phyloP scores from a whole-genome alignment of 2,329 filamentous ascomycete genomes.

The Boeremia exigua region DNA sequence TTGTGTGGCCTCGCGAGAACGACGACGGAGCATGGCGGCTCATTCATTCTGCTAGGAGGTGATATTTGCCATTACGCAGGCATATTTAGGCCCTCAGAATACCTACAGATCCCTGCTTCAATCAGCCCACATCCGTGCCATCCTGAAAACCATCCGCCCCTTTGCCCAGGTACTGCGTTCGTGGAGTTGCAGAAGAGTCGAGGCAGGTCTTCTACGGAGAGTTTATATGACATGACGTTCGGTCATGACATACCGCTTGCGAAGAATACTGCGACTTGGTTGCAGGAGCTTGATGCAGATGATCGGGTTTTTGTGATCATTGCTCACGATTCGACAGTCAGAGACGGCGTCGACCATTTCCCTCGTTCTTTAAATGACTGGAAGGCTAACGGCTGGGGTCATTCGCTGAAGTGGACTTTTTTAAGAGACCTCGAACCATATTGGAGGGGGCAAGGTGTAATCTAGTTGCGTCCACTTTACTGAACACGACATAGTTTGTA shows the following conservation, averaged over 20 bases:
- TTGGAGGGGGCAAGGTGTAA: conserved; percentile 20
- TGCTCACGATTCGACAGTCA: conserved; percentile 35
- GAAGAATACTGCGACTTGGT: conserved; percentile 23
- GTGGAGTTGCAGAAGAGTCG: conserved; percentile 24
- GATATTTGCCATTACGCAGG: conserved; percentile 38
- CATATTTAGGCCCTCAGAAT: conserved; percentile 32
- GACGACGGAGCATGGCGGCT: conserved; percentile 14
- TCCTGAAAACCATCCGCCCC: conserved; percentile 8
- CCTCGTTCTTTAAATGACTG: conserved; percentile 32
- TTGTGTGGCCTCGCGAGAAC: conserved; percentile 58
- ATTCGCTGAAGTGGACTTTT: conserved; percentile 33
- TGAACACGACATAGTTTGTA: neutral
- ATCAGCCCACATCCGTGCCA: conserved; percentile 28
- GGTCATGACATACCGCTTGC: conserved; percentile 28
- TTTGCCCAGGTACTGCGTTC: conserved; percentile 29
- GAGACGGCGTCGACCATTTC: conserved; percentile 33
- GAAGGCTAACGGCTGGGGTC: conserved; percentile 33
- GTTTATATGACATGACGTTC: conserved; percentile 28
- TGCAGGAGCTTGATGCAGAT: conserved; percentile 33
- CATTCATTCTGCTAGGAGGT: conserved; percentile 38
- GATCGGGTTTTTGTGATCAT: conserved; percentile 35
- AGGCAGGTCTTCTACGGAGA: conserved; percentile 11
- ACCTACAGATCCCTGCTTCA: conserved; percentile 25
- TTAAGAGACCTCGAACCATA: conserved; percentile 29
- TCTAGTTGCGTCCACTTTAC: neutral